A percentile compares a stretch with the other conserved stretches of the same genome.
phyloP scores from a whole-genome alignment of 306 rosid species.

The Trifolium dubium region DNA sequence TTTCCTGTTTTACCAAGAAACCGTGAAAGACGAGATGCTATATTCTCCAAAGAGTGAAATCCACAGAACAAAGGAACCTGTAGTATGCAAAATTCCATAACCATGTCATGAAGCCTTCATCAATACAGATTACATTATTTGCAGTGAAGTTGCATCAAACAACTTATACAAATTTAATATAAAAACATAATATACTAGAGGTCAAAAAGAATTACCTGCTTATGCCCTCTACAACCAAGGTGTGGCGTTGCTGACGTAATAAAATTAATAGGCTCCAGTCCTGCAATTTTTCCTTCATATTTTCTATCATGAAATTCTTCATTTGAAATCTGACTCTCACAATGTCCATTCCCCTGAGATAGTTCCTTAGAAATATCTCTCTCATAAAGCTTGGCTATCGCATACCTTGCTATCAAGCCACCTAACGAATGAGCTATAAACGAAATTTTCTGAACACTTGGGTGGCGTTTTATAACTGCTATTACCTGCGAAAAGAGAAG shows the following conservation, averaged over 20 bases:
- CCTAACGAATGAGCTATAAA: slow-evolving; percentile 83
- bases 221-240: slow-evolving; percentile 91
- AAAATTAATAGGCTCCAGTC: slow-evolving; percentile 81
- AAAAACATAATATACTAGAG: neutral
- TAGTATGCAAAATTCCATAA: slow-evolving; percentile 35
- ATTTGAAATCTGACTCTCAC: slow-evolving; percentile 44
- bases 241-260: slow-evolving; percentile 87
- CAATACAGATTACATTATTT: slow-evolving; percentile 6
- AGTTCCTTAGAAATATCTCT: slow-evolving; percentile 46
- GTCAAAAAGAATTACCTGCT: slow-evolving; percentile 57
- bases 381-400: slow-evolving; percentile 74
- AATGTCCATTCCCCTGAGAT: slow-evolving; percentile 53
- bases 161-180: neutral
- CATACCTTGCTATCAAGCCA: slow-evolving; percentile 80
- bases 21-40: slow-evolving; percentile 57
- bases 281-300: slow-evolving; percentile 73
- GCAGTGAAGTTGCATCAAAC: neutral
- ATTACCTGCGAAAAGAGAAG: slow-evolving; percentile 55
- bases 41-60: slow-evolving; percentile 64
- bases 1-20: slow-evolving; percentile 75
- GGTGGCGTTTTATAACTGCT: slow-evolving; percentile 64
- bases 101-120: slow-evolving; percentile 36
- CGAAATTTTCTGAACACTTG: slow-evolving; percentile 71
- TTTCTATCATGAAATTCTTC: slow-evolving; percentile 41
- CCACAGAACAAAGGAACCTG: slow-evolving; percentile 89